Evolutionary conservation across 2,329 filamentous ascomycete species (phyloP).

Genomic region (Raffaelea ambrosiae): DNA sequence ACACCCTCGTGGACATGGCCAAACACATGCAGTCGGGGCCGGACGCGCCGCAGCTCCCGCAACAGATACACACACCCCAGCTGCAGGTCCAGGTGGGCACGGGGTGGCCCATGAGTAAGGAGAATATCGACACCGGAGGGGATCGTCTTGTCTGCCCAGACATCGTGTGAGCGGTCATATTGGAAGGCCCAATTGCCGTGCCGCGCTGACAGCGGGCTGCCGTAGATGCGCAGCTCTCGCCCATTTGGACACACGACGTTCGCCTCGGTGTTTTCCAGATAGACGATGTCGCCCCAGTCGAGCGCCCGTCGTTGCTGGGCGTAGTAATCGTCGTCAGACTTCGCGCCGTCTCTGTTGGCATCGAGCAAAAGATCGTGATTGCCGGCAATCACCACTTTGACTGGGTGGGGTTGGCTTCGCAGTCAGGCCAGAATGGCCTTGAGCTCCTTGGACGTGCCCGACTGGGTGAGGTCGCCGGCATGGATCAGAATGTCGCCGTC

Average conservation of each 20-base stretch:
- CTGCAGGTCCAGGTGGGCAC: conserved; percentile 22
- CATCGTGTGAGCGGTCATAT: conserved; percentile 22
- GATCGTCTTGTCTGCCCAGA: conserved; percentile 18
- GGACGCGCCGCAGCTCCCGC: conserved; percentile 21
- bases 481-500: conserved; percentile 37
- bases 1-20: conserved; percentile 25
- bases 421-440: conserved; percentile 33
- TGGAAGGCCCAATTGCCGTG: conserved; percentile 34
- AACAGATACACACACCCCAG: conserved; percentile 20
- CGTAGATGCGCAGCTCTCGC: conserved; percentile 23
- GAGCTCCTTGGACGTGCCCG: conserved; percentile 32
- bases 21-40: conserved; percentile 25
- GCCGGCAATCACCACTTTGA: conserved; percentile 37
- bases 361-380: conserved; percentile 20
- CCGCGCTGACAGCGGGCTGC: conserved; percentile 24
- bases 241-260: conserved; percentile 19
- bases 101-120: conserved; percentile 25
- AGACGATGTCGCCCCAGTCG: conserved; percentile 23
- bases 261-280: conserved; percentile 21
- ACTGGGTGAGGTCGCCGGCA: conserved; percentile 37
- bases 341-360: not conserved
- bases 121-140: conserved; percentile 22
- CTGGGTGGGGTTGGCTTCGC: conserved; percentile 24
- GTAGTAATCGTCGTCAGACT: no score
- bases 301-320: no score